A percentile compares a stretch with the other conserved stretches of the same genome.
These are phyloP conservation scores for Trypanosoma melophagium DNA, from an alignment of 208 protist genomes.

Conservation along the genomic window DNA sequence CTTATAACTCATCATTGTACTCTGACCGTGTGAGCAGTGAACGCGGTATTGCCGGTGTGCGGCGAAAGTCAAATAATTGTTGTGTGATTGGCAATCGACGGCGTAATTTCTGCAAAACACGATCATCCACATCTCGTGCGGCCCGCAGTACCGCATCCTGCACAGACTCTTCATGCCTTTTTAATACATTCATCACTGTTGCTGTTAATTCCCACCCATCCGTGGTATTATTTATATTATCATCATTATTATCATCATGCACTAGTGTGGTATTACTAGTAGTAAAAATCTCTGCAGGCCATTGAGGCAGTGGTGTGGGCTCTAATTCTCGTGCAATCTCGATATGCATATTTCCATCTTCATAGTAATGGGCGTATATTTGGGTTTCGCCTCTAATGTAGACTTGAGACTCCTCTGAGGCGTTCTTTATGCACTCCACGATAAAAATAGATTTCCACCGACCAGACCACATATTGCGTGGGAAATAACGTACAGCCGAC, in stretches of 20 bases:
- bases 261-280: background rate
- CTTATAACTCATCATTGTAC: background rate
- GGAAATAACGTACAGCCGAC: constrained; percentile 12
- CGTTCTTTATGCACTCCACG: background rate
- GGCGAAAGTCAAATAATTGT: constrained; percentile 22
- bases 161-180: constrained; percentile 11
- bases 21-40: background rate
- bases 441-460: constrained; percentile 23
- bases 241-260: background rate
- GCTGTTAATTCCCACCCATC: constrained; percentile 3
- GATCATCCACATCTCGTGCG: background rate
- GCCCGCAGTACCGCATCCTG: constrained; percentile 10
- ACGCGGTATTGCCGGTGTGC: background rate
- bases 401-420: background rate
- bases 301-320: constrained; percentile 4
- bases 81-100: constrained; percentile 19
- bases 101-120: constrained; percentile 14
- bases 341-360: constrained; percentile 21
- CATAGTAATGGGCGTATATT: constrained; percentile 28
- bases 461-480: constrained; percentile 21
- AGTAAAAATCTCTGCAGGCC: constrained; percentile 10
- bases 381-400: constrained; percentile 20
- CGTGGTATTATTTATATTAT: background rate
- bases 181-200: constrained; percentile 8
- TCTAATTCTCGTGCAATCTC: constrained; percentile 11